phyloP scores from a whole-genome alignment of 495 filamentous ascomycete species.

The Geopyxis carbonaria region DNA sequence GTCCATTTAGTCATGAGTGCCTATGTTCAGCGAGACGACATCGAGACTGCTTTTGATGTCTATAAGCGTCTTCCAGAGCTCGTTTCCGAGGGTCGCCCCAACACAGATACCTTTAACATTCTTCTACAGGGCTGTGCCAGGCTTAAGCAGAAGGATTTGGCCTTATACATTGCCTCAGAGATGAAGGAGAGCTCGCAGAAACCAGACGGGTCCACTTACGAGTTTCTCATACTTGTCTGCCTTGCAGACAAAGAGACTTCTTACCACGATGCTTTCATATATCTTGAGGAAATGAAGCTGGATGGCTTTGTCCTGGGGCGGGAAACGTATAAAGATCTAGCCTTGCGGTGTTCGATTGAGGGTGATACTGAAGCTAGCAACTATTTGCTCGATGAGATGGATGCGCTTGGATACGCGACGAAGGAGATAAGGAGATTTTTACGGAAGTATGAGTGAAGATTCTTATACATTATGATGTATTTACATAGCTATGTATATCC shows the following conservation, averaged over 20 bases:
- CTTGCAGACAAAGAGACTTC: slow-evolving; percentile 32
- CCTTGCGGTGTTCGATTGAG: slow-evolving; percentile 28
- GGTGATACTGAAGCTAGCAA: too few species aligned
- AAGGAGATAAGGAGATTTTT: too few species aligned
- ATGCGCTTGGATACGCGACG: too few species aligned
- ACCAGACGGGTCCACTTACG: slow-evolving; percentile 46
- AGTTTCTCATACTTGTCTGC: slow-evolving; percentile 51
- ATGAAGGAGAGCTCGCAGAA: slow-evolving; percentile 47
- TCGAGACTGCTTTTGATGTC: slow-evolving; percentile 42
- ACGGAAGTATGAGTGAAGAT: too few species aligned
- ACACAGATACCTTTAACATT: slow-evolving; percentile 43
- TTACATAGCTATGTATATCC: too few species aligned
- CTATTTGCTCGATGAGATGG: too few species aligned
- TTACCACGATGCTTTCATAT: slow-evolving; percentile 42
- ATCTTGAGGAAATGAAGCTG: slow-evolving; percentile 38
- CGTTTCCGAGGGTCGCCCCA: slow-evolving; percentile 34
- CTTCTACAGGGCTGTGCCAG: slow-evolving; percentile 45
- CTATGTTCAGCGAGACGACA: slow-evolving; percentile 27
- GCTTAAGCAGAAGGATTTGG: slow-evolving; percentile 34
- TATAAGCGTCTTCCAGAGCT: slow-evolving; percentile 56
- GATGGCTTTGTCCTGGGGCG: slow-evolving; percentile 19
- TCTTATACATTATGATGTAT: too few species aligned
- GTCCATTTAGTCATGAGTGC: slow-evolving; percentile 48
- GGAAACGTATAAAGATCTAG: slow-evolving; percentile 31
- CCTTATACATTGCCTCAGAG: slow-evolving; percentile 55